phyloP scores from a whole-genome alignment of 2,329 filamentous ascomycete species.

The Ustulina deusta region DNA sequence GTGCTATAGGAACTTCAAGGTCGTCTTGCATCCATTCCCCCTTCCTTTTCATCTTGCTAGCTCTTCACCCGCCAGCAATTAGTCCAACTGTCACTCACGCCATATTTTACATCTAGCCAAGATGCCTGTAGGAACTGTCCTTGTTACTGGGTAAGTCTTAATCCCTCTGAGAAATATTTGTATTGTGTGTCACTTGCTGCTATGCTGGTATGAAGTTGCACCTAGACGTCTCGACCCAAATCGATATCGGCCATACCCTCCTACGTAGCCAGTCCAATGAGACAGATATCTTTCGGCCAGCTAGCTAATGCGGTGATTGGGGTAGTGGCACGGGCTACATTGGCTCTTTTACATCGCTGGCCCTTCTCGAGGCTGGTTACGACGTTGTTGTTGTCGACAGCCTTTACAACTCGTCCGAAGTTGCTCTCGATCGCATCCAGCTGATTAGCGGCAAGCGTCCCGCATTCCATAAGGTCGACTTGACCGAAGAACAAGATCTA shows the following conservation, averaged over 20 bases:
- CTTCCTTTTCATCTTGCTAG: slow-evolving; percentile 1
- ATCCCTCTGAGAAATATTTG: neutral
- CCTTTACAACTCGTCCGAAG: slow-evolving; percentile 95
- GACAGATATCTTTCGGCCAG: neutral
- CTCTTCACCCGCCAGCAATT: slow-evolving; percentile 12
- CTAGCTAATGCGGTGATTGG: slow-evolving; percentile 28
- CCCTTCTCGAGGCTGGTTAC: slow-evolving; percentile 93
- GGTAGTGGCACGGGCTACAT: slow-evolving; percentile 97
- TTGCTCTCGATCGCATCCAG: slow-evolving; percentile 94
- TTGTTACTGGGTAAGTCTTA: slow-evolving; percentile 85
- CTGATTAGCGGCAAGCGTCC: slow-evolving; percentile 90
- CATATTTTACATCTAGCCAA: slow-evolving; percentile 41
- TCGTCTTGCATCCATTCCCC: slow-evolving; percentile 2
- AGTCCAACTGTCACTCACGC: slow-evolving; percentile 1
- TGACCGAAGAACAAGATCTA: slow-evolving; percentile 85
- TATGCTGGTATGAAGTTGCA: slow-evolving; percentile 1
- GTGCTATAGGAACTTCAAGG: slow-evolving; percentile 1
- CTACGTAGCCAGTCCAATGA: neutral
- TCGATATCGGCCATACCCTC: neutral
- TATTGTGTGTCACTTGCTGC: too few relatives aligned
- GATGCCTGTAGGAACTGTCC: slow-evolving; percentile 88
- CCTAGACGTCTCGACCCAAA: neutral
- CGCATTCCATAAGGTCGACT: slow-evolving; percentile 84
- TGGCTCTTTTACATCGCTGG: slow-evolving; percentile 93
- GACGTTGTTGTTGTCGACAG: slow-evolving; percentile 97